These are phyloP conservation scores for Canariomyces notabilis DNA, from an alignment of 2,329 filamentous ascomycete species.

Conservation along the genomic window DNA sequence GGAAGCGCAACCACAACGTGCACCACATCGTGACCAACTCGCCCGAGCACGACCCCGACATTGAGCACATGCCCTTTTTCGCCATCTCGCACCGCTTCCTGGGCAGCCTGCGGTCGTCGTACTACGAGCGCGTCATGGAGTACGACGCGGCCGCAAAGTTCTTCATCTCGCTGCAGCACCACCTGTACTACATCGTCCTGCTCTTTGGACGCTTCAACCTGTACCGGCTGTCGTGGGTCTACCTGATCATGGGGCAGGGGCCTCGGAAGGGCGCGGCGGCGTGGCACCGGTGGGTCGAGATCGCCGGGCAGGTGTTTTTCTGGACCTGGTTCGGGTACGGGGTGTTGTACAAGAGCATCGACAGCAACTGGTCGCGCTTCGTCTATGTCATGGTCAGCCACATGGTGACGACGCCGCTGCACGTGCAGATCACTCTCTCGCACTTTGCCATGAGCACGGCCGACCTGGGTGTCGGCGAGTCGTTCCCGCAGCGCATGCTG, in stretches of 20 bases:
- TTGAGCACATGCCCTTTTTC: slow-evolving; percentile 85
- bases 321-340: slow-evolving; percentile 84
- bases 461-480: slow-evolving; percentile 77
- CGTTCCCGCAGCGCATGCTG: slow-evolving; percentile 85
- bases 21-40: slow-evolving; percentile 96
- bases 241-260: slow-evolving; percentile 64
- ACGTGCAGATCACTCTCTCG: slow-evolving; percentile 85
- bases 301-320: slow-evolving; percentile 71
- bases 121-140: slow-evolving; percentile 74
- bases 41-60: slow-evolving; percentile 93
- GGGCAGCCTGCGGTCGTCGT: slow-evolving; percentile 67
- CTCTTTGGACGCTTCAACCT: slow-evolving; percentile 82
- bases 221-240: slow-evolving; percentile 75
- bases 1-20: slow-evolving; percentile 94
- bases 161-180: slow-evolving; percentile 69
- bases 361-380: slow-evolving; percentile 63
- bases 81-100: slow-evolving; percentile 80
- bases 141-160: slow-evolving; percentile 71
- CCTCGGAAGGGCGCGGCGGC: slow-evolving; percentile 70
- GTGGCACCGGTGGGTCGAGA: slow-evolving; percentile 80
- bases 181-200: slow-evolving; percentile 78
- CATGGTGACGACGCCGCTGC: slow-evolving; percentile 72
- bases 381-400: slow-evolving; percentile 76
- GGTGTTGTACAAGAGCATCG: slow-evolving; percentile 69
- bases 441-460: slow-evolving; percentile 93